Evolutionary conservation across 2,329 filamentous ascomycete genomes (phyloP).

Genomic region (Sphaerulina musiva): DNA sequence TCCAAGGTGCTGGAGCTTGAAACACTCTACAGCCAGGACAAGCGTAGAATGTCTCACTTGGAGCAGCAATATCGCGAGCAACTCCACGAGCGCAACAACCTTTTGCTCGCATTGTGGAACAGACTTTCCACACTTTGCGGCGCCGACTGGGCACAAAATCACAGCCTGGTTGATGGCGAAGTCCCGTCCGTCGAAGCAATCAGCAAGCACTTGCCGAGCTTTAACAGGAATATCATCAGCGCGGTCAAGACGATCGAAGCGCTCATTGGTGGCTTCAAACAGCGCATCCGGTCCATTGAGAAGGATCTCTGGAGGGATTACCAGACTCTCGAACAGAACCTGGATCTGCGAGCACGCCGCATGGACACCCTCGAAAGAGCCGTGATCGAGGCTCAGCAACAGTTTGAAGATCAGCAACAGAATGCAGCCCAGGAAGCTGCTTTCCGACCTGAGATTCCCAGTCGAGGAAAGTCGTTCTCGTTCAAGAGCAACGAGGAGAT

Average conservation of each 20-base stretch:
- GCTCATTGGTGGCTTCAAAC: slow-evolving; percentile 69
- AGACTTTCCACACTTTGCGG: slow-evolving; percentile 79
- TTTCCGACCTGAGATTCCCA: slow-evolving; percentile 30
- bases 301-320: slow-evolving; percentile 88
- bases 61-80: slow-evolving; percentile 82
- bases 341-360: slow-evolving; percentile 74
- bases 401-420: slow-evolving; percentile 13
- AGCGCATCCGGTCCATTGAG: slow-evolving; percentile 77
- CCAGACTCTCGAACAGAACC: slow-evolving; percentile 71
- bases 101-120: slow-evolving; percentile 86
- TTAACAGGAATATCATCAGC: slow-evolving; percentile 80
- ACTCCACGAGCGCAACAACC: slow-evolving; percentile 77
- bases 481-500: slow-evolving; percentile 48
- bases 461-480: slow-evolving; percentile 32
- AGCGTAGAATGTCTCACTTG: slow-evolving; percentile 65
- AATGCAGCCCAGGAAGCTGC: slow-evolving; percentile 19
- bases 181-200: slow-evolving; percentile 81
- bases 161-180: slow-evolving; percentile 82
- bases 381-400: slow-evolving; percentile 55
- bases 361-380: slow-evolving; percentile 80
- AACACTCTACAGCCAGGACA: slow-evolving; percentile 67
- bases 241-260: slow-evolving; percentile 83
- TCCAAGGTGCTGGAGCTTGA: slow-evolving; percentile 81
- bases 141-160: slow-evolving; percentile 82
- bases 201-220: slow-evolving; percentile 74